Conservation (phyloP, 768 basidiomycete genomes). For the Pleurotus djamor region DNA sequence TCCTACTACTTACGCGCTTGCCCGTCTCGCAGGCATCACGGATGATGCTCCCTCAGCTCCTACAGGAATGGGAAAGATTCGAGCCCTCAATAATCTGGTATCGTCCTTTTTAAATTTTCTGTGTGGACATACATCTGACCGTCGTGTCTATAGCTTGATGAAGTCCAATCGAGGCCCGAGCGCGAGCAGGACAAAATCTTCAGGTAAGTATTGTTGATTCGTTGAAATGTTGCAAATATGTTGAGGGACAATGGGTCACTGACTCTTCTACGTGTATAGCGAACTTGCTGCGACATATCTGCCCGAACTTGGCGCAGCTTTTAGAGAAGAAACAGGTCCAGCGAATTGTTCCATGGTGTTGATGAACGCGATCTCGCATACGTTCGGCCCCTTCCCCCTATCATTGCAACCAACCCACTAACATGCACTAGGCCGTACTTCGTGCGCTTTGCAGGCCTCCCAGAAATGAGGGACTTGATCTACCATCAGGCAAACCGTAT, state of each 20-base stretch:
- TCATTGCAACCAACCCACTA: neutral
- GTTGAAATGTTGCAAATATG: too few species aligned
- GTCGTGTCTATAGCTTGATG: constrained; percentile 19
- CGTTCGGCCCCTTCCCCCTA: constrained; percentile 21
- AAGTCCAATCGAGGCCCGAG: constrained; percentile 21
- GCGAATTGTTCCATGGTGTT: constrained; percentile 21
- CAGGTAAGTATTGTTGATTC: too few species aligned
- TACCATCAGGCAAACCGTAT: constrained; percentile 33
- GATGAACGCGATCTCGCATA: constrained; percentile 30
- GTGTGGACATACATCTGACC: neutral
- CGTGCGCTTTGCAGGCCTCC: constrained; percentile 29
- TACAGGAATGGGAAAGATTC: too few species aligned
- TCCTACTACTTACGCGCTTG: too few species aligned
- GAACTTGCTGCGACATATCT: constrained; percentile 37
- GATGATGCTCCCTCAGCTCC: too few species aligned
- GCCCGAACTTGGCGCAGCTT: constrained; percentile 27
- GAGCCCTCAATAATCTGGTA: neutral
- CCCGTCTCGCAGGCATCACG: too few species aligned
- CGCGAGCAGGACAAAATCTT: constrained; percentile 15
- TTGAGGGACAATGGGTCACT: too few species aligned
- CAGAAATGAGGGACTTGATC: constrained; percentile 26
- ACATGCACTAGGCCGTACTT: constrained; percentile 34
- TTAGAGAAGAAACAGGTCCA: constrained; percentile 17
- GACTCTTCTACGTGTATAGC: constrained; percentile 9
- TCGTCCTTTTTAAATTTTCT: neutral